Conservation (phyloP, 257 asterid species). For the Solanum sitiens region DNA sequence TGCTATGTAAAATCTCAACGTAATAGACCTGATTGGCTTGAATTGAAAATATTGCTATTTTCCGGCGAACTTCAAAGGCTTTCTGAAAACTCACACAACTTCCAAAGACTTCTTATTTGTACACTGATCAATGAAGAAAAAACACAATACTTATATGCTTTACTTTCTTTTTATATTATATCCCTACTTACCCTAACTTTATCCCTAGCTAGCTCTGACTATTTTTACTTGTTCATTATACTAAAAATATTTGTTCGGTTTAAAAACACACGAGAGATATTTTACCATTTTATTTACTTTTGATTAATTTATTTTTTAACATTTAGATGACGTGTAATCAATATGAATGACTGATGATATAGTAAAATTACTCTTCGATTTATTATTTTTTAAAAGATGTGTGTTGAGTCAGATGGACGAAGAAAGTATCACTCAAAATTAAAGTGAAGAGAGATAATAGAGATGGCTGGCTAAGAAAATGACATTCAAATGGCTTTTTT, state of each 20-base stretch:
- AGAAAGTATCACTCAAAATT: neutral
- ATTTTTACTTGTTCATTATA: neutral
- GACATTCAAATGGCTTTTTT: slow-evolving; percentile 22
- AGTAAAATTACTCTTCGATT: neutral
- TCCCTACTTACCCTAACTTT: neutral
- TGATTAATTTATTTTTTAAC: no score
- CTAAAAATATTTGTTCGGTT: neutral
- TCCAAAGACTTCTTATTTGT: slow-evolving; percentile 23
- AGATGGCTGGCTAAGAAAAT: slow-evolving; percentile 34
- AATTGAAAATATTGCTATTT: slow-evolving; percentile 57
- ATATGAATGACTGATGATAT: no score
- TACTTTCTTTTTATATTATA: slow-evolving; percentile 31
- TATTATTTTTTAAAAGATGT: neutral
- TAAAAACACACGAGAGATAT: no score
- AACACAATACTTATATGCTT: neutral
- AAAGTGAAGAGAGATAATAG: slow-evolving; percentile 11
- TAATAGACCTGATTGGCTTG: slow-evolving; percentile 35
- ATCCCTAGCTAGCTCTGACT: no score
- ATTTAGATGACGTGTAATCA: no score
- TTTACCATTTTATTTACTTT: no score
- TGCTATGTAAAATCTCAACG: neutral
- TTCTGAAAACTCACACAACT: slow-evolving; percentile 35
- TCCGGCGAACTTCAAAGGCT: slow-evolving; percentile 34
- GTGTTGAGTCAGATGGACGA: neutral
- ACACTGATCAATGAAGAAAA: neutral